phyloP scores from a whole-genome alignment of 192 early-diverging fungal species.

The Coemansia nantahalensis region DNA sequence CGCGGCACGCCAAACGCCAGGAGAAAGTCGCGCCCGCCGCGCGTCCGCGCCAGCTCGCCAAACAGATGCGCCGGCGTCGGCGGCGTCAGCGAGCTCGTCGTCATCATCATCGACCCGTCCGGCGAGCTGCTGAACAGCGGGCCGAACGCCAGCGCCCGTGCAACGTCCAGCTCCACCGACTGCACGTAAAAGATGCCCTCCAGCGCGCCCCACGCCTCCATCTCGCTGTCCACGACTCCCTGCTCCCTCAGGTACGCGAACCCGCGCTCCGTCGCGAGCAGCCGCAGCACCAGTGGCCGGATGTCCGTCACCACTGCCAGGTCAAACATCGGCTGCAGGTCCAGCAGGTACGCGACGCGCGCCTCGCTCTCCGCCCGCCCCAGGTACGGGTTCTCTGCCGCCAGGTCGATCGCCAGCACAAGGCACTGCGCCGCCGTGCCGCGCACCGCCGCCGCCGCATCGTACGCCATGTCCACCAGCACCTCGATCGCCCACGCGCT shows the following conservation, averaged over 20 bases:
- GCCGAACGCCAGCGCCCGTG: slow-evolving; percentile 44
- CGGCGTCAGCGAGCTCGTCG: slow-evolving; percentile 44
- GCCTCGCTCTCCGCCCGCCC: slow-evolving; percentile 13
- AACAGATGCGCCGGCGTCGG: slow-evolving; percentile 50
- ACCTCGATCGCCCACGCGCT: slow-evolving; percentile 50
- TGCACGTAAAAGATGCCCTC: slow-evolving; percentile 52
- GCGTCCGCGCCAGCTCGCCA: slow-evolving; percentile 35
- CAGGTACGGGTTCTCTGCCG: slow-evolving; percentile 43
- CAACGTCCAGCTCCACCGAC: slow-evolving; percentile 45
- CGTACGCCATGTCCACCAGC: slow-evolving; percentile 29
- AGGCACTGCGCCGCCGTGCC: slow-evolving; percentile 42
- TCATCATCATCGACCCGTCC: slow-evolving; percentile 47
- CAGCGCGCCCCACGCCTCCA: slow-evolving; percentile 49
- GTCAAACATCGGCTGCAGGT: slow-evolving; percentile 45
- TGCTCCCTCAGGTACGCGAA: slow-evolving; percentile 33
- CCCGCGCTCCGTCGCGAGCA: slow-evolving; percentile 36
- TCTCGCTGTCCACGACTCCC: slow-evolving; percentile 47
- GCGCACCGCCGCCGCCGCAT: slow-evolving; percentile 38
- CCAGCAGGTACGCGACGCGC: slow-evolving; percentile 28
- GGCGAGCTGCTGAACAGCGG: slow-evolving; percentile 49
- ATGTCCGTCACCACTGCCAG: slow-evolving; percentile 46
- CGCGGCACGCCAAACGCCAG: slow-evolving; percentile 26
- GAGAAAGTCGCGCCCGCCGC: slow-evolving; percentile 32
- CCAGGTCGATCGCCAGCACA: slow-evolving; percentile 40
- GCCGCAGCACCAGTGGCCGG: slow-evolving; percentile 36